A percentile compares a stretch with the other conserved stretches of the same genome.
These are phyloP conservation scores for Leptosphaerulina australis DNA, from an alignment of 2,329 filamentous ascomycete species.

Conservation along the genomic window DNA sequence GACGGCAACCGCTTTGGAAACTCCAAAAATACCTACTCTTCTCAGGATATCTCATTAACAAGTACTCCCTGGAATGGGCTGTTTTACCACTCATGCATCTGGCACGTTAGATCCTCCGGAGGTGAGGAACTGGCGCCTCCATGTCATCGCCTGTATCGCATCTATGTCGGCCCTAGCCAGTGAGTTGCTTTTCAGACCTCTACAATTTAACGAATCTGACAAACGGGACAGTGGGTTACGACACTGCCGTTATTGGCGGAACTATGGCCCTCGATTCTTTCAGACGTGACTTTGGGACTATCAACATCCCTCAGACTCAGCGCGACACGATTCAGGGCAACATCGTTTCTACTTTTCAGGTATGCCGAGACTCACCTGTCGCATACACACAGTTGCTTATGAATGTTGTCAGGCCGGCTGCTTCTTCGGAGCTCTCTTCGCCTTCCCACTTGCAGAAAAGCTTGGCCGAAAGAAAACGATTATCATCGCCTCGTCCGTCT, in stretches of 20 bases:
- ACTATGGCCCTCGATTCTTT: slow-evolving; percentile 51
- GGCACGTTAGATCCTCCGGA: slow-evolving; percentile 45
- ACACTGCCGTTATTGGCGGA: slow-evolving; percentile 49
- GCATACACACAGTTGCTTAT: neutral
- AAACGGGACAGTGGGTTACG: slow-evolving; percentile 37
- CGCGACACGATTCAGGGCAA: slow-evolving; percentile 50
- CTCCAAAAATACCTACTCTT: neutral
- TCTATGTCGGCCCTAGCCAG: slow-evolving; percentile 49
- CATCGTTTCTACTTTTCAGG: slow-evolving; percentile 49
- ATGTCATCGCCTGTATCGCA: slow-evolving; percentile 42
- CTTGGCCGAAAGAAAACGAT: slow-evolving; percentile 58
- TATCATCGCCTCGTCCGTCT: slow-evolving; percentile 54
- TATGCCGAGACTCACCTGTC: neutral
- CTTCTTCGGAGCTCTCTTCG: slow-evolving; percentile 50
- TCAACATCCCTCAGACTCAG: slow-evolving; percentile 34
- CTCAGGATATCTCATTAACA: slow-evolving; percentile 2
- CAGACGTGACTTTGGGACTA: slow-evolving; percentile 45
- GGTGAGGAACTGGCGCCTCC: slow-evolving; percentile 46
- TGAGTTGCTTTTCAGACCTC: slow-evolving; percentile 13
- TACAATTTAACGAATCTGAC: neutral
- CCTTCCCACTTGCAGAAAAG: slow-evolving; percentile 56
- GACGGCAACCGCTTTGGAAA: slow-evolving; percentile 6
- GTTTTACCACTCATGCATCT: slow-evolving; percentile 40
- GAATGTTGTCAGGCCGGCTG: slow-evolving; percentile 32
- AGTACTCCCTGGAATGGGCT: slow-evolving; percentile 29